A percentile compares a stretch with the other conserved stretches of the same genome.
Evolutionary conservation across 2,329 filamentous ascomycete genomes (phyloP).

Genomic region (Conoideocrella luteorostrata): DNA sequence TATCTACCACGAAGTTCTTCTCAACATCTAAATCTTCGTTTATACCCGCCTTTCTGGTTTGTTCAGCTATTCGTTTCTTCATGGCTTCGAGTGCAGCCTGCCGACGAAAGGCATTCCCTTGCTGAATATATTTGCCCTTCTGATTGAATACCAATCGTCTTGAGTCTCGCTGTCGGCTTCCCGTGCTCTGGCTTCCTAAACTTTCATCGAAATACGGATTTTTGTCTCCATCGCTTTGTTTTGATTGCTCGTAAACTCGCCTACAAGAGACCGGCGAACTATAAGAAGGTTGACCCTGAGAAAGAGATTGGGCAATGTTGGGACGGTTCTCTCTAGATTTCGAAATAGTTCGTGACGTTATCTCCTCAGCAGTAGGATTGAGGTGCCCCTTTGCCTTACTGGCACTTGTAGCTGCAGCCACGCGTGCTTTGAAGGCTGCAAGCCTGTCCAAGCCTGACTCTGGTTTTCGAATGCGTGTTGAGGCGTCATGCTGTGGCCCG

Average conservation of each 20-base stretch:
- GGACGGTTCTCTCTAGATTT: slow-evolving; percentile 28
- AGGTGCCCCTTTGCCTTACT: slow-evolving; percentile 59
- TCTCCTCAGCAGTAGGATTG: slow-evolving; percentile 63
- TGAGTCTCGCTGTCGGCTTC: slow-evolving; percentile 58
- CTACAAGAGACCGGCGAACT: slow-evolving; percentile 9
- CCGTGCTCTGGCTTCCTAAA: slow-evolving; percentile 50
- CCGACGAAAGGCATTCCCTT: slow-evolving; percentile 80
- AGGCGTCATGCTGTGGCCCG: slow-evolving; percentile 49
- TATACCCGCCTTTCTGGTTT: slow-evolving; percentile 83
- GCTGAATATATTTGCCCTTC: slow-evolving; percentile 94
- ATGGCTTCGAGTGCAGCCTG: slow-evolving; percentile 88
- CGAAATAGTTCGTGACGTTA: slow-evolving; percentile 39
- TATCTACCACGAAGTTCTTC: slow-evolving; percentile 79
- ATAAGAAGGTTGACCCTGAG: slow-evolving; percentile 5
- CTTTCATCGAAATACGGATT: slow-evolving; percentile 82
- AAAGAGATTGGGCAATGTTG: not conserved
- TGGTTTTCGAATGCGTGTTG: slow-evolving; percentile 48
- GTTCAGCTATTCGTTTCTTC: slow-evolving; percentile 86
- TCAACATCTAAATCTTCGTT: slow-evolving; percentile 87
- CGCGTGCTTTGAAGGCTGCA: slow-evolving; percentile 72
- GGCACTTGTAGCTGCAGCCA: slow-evolving; percentile 64
- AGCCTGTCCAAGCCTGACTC: slow-evolving; percentile 58
- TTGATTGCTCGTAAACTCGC: slow-evolving; percentile 1
- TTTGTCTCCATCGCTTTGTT: slow-evolving; percentile 4
- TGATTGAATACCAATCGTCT: slow-evolving; percentile 84